Base-by-base conservation (phyloP, 371 early-diverging fungal genomes). In the Conidiobolus incongruus region DNA sequence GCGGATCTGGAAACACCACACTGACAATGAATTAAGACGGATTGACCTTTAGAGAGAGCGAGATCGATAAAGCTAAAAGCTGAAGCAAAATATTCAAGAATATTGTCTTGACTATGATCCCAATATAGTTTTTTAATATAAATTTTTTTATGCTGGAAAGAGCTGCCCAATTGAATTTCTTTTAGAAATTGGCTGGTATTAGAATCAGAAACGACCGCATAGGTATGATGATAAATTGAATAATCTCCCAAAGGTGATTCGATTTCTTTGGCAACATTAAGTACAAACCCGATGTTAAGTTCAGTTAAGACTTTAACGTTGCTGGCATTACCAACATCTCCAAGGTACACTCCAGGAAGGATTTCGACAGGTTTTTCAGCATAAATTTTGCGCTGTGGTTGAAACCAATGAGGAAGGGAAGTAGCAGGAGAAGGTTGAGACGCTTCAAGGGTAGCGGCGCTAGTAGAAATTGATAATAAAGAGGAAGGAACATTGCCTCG, bases 1-100 rank as follows among this genome's bases (percentile, higher is more conserved):
- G 90, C 92, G 11, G 83, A 83, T 28, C 92, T 62, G 19, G 88
- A 82, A 11, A 89, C 79, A 13, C 92, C 92, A 51, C 79, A 67
- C 53, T 84, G 81, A 56, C 92, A 91, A 48, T 86, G 82, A 2
- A 91, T 77, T 10, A 91, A 59, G 1, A 87, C 71, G 23, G 68
- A 56, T 34, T 63, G 58, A n/a, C 67, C 66, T 6, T 57, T 46
- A 10, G 46, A 50, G 22, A 66, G 65, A n/a, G 75, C 69, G 15
- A 52, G 59, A 45, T 81, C 74, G 48, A 85, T 83, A 47, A 72
- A 73, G 37, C 52, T 65, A 45, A 89, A 75, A 11, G 76, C 73
- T 20, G 51, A 51, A 21, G 57, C 60, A 20, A 87, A 73, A 47
- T 76, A 72, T 12, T 58, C 38, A 8, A 60, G 58, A 21, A 81